Conservation (phyloP, 306 rosid species). For the Lathyrus tuberosus region DNA sequence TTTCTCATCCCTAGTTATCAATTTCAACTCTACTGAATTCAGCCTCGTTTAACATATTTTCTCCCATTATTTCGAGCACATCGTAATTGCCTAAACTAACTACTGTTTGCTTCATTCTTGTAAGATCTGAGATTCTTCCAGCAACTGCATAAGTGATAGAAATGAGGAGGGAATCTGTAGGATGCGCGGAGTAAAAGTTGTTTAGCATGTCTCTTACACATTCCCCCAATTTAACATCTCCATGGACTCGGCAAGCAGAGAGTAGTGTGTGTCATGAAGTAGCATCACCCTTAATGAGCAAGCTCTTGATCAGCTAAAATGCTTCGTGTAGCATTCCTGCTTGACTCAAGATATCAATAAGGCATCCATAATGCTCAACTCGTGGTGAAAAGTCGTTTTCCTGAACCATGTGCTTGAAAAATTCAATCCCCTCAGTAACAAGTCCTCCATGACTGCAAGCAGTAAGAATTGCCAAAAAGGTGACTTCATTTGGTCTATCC, state of each 20-base stretch:
- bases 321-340: slow-evolving; percentile 52
- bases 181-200: no score
- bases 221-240: no score
- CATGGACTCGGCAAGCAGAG: no score
- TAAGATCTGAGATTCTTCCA: slow-evolving; percentile 54
- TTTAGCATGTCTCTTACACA: no score
- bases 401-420: slow-evolving; percentile 63
- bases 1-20: slow-evolving; percentile 35
- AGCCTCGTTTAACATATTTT: slow-evolving; percentile 52
- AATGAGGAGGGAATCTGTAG: no score
- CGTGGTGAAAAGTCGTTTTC: slow-evolving; percentile 51
- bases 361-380: slow-evolving; percentile 72
- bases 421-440: slow-evolving; percentile 54
- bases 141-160: slow-evolving; percentile 53
- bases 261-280: no score
- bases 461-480: slow-evolving; percentile 59
- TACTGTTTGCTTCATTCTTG: slow-evolving; percentile 37
- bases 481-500: slow-evolving; percentile 65
- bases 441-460: slow-evolving; percentile 82
- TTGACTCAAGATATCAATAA: slow-evolving; percentile 68
- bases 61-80: slow-evolving; percentile 30
- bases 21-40: slow-evolving; percentile 64
- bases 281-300: no score
- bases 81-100: slow-evolving; percentile 27
- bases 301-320: no score